Evolutionary conservation across 2,329 filamentous ascomycete genomes (phyloP).

Genomic region (Dendryphion nanum): DNA sequence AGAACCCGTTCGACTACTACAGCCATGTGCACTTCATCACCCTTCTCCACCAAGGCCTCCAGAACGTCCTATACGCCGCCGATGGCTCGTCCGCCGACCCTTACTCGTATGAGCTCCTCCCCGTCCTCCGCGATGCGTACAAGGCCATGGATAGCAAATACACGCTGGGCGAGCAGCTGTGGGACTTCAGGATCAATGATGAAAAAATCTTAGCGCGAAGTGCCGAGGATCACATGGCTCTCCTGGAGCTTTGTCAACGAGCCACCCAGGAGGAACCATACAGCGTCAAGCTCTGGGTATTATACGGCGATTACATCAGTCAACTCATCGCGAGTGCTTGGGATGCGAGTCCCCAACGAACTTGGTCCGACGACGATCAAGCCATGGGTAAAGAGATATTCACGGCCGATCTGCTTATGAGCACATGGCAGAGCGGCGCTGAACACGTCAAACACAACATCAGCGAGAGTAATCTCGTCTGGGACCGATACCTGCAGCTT

Average conservation of each 20-base stretch:
- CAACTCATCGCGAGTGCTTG: slow-evolving; percentile 66
- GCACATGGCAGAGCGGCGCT: slow-evolving; percentile 70
- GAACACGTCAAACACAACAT: slow-evolving; percentile 71
- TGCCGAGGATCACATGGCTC: slow-evolving; percentile 65
- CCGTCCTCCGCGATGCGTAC: slow-evolving; percentile 50
- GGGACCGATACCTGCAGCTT: slow-evolving; percentile 75
- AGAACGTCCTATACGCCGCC: slow-evolving; percentile 37
- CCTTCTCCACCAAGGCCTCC: slow-evolving; percentile 49
- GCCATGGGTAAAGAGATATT: slow-evolving; percentile 70
- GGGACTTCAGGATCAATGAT: slow-evolving; percentile 76
- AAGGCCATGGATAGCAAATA: slow-evolving; percentile 62
- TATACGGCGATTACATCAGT: slow-evolving; percentile 77
- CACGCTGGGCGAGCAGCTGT: slow-evolving; percentile 73
- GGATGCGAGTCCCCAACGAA: slow-evolving; percentile 46
- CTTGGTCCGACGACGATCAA: slow-evolving; percentile 65
- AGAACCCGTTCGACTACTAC: slow-evolving; percentile 51
- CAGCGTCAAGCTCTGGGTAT: slow-evolving; percentile 72
- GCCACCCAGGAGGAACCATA: slow-evolving; percentile 70
- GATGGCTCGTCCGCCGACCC: slow-evolving; percentile 34
- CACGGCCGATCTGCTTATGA: slow-evolving; percentile 63
- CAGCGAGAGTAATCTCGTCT: slow-evolving; percentile 73
- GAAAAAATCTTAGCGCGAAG: slow-evolving; percentile 60
- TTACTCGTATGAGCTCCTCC: slow-evolving; percentile 44
- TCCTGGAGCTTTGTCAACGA: slow-evolving; percentile 70
- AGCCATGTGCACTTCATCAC: slow-evolving; percentile 49